A percentile compares a stretch with the other conserved stretches of the same genome.
Conservation (phyloP, 176 grass and related monocot genomes). For the Triticum turgidum region DNA sequence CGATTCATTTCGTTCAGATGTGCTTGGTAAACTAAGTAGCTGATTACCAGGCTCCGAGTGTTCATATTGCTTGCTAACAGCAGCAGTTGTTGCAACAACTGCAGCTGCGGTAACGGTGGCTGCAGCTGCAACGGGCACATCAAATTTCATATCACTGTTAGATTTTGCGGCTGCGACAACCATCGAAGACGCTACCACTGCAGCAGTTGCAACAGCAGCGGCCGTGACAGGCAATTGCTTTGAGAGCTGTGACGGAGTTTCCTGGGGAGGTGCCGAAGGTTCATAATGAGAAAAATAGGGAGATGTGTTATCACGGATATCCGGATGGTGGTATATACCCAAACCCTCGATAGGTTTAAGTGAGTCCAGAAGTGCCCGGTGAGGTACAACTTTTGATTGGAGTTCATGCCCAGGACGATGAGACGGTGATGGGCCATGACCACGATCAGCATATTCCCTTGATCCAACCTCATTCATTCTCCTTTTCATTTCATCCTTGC, state of each 20-base stretch:
- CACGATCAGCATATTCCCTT: constrained; percentile 47
- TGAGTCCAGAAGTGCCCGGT: constrained; percentile 35
- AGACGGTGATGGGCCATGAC: constrained; percentile 61
- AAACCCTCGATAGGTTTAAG: constrained; percentile 60
- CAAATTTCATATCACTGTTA: constrained; percentile 74
- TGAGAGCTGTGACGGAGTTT: constrained; percentile 27
- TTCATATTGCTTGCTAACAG: constrained; percentile 70
- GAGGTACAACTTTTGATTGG: constrained; percentile 42
- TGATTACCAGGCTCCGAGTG: constrained; percentile 53
- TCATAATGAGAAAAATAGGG: constrained; percentile 43
- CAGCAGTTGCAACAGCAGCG: constrained; percentile 96
- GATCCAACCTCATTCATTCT: constrained; percentile 49
- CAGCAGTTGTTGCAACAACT: constrained; percentile 85
- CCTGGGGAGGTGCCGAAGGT: constrained; percentile 58
- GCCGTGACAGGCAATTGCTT: constrained; percentile 88
- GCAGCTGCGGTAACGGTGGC: constrained; percentile 92
- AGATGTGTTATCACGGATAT: constrained; percentile 34
- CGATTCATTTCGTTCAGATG: constrained; percentile 48
- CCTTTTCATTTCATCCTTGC: constrained; percentile 68
- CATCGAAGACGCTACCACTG: constrained; percentile 95
- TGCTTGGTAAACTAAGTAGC: constrained; percentile 38
- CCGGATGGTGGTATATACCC: constrained; percentile 27
- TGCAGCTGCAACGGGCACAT: constrained; percentile 80
- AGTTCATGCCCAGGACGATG: constrained; percentile 44
- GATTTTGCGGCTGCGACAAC: constrained; percentile 90